Base-by-base conservation (phyloP, 345 rosid species). In the Linum lewisii region DNA sequence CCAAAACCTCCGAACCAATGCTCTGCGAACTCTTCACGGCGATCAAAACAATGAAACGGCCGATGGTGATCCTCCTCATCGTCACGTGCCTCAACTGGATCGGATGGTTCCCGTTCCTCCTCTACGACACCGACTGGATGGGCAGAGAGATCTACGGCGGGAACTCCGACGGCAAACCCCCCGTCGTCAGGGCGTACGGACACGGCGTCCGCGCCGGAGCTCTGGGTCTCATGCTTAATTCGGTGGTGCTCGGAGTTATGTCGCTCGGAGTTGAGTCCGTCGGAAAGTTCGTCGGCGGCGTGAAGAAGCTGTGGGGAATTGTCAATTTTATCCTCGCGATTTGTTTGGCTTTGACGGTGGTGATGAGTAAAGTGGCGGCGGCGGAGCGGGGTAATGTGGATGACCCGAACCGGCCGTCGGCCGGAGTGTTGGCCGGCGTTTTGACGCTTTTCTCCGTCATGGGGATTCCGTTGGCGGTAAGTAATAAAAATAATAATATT, bases 121-220 rank as follows among this genome's bases (percentile, higher is more conserved):
- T 88, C 53, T 88, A 75, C 69, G 87, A 87, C 69, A 91, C 98
- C 5, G 96, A 91, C 20, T 91, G 96, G 98, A 81, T 86, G 88
- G 98, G 96, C 20, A 71, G 87, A 25, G 92, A 91, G 64, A 88
- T 91, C 57, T 91, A 80, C 81, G 98, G 98, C 1, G 98, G 98
- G 1, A 54, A 66, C 64, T 69, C 88, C 0, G 63, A 63, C 11
- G 85, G 85, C 2, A 22, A 22, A 0, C 63, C 64, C 4, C 60
- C 20, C 3, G 53, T 62, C 50, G 49, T 63, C 66, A 68, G 44
- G 51, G 21, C 82, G 50, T 91, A 88, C 66, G 78, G 80, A 49
- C 70, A 52, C 6, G 98, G 98, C 0, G 96, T 91, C 4, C 76
- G 83, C 21, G 81, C 87, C 1, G 98, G 98, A 7, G 78, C 98